A percentile compares a stretch with the other conserved stretches of the same genome.
These are phyloP conservation scores for Erodium chrysanthum DNA, from an alignment of 441 rosid genomes.

Conservation along the genomic window DNA sequence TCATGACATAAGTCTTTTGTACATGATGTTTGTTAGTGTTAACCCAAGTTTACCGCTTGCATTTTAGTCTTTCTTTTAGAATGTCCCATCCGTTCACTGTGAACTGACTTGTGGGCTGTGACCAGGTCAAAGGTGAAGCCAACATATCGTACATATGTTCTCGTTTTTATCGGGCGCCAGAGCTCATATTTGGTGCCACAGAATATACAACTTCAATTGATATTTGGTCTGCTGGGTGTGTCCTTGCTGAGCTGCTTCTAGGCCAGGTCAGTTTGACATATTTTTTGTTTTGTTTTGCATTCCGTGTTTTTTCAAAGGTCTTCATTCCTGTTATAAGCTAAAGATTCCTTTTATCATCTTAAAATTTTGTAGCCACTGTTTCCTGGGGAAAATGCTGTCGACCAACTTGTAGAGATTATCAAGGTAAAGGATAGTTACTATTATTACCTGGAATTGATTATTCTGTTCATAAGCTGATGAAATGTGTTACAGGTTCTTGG, in stretches of 20 bases:
- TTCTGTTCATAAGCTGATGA: background rate
- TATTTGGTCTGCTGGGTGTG: slow-evolving; percentile 99
- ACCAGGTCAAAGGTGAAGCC: slow-evolving; percentile 81
- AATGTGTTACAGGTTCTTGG: slow-evolving; percentile 67
- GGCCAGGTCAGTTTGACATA: slow-evolving; percentile 60
- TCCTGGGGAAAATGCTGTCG: slow-evolving; percentile 97
- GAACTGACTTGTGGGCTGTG: slow-evolving; percentile 11
- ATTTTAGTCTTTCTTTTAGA: background rate
- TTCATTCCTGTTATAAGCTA: background rate
- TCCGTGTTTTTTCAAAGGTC: background rate
- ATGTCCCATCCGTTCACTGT: background rate
- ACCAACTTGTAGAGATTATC: slow-evolving; percentile 93
- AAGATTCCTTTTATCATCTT: background rate
- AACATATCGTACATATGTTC: slow-evolving; percentile 93
- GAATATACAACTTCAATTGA: slow-evolving; percentile 95
- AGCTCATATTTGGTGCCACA: slow-evolving; percentile 95
- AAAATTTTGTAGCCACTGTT: slow-evolving; percentile 55
- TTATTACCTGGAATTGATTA: background rate
- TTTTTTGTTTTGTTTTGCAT: slow-evolving; percentile 1
- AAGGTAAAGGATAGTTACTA: slow-evolving; percentile 39
- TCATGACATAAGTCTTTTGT: background rate
- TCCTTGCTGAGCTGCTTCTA: slow-evolving; percentile 92
- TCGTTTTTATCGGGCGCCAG: slow-evolving; percentile 94
- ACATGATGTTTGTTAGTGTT: background rate
- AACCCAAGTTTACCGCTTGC: background rate